phyloP scores from a whole-genome alignment of 768 basidiomycete genomes.

The Lactifluus volemus region DNA sequence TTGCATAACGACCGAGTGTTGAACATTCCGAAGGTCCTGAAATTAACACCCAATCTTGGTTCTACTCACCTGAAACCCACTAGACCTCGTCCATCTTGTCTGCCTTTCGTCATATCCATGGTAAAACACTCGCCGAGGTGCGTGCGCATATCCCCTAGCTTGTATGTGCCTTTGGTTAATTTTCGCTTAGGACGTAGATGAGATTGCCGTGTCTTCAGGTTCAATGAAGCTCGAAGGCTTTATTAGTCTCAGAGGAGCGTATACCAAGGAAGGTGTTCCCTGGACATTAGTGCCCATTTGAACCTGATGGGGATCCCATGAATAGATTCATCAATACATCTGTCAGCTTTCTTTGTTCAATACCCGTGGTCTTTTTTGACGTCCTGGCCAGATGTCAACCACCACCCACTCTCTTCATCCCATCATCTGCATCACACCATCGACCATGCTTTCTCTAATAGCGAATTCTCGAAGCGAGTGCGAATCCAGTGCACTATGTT shows the following conservation, averaged over 20 bases:
- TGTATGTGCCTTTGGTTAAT: constrained; percentile 1
- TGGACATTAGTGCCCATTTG: background rate
- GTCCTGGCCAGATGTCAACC: constrained; percentile 59
- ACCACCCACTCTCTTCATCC: constrained; percentile 53
- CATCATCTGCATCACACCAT: constrained; percentile 58
- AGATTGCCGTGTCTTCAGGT: constrained; percentile 42
- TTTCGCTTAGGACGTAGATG: constrained; percentile 53
- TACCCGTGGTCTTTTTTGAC: constrained; percentile 2
- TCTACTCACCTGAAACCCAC: background rate
- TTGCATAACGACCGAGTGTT: constrained; percentile 39
- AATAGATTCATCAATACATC: constrained; percentile 76
- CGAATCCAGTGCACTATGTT: background rate
- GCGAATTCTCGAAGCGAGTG: constrained; percentile 71
- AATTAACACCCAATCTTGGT: background rate
- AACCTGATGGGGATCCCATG: constrained; percentile 19
- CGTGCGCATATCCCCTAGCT: constrained; percentile 18
- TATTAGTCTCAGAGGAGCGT: constrained; percentile 68
- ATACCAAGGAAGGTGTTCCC: constrained; percentile 50
- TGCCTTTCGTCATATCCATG: constrained; percentile 67
- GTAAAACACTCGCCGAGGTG: constrained; percentile 63
- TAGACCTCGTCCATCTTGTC: constrained; percentile 59
- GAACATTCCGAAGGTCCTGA: constrained; percentile 55
- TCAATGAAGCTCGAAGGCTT: constrained; percentile 66
- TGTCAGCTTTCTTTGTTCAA: constrained; percentile 41
- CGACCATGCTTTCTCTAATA: constrained; percentile 54